Conservation (phyloP, 768 basidiomycete species). For the Tylopilus intermedius region DNA sequence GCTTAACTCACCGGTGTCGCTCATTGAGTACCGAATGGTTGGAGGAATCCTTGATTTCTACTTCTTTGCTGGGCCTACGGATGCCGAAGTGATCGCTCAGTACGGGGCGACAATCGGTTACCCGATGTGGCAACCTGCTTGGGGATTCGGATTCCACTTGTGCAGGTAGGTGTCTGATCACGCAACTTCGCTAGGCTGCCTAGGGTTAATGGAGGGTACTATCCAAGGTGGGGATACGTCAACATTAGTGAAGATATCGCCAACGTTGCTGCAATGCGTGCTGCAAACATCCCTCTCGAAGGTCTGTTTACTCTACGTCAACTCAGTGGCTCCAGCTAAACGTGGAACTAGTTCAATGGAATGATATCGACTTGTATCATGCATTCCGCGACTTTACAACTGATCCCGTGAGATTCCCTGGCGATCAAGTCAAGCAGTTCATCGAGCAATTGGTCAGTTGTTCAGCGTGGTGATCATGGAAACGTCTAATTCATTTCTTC, state of each 20-base stretch:
- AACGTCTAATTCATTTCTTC: slow-evolving; percentile 2
- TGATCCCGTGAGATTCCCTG: slow-evolving; percentile 61
- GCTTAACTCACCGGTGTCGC: slow-evolving; percentile 46
- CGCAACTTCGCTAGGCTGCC: background rate
- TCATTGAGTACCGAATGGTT: slow-evolving; percentile 68
- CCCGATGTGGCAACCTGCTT: slow-evolving; percentile 67
- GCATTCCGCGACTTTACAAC: slow-evolving; percentile 64
- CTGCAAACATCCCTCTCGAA: slow-evolving; percentile 74
- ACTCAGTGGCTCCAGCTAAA: background rate
- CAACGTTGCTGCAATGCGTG: slow-evolving; percentile 54
- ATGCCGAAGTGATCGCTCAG: slow-evolving; percentile 61
- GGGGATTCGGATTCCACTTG: slow-evolving; percentile 77
- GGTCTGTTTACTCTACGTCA: slow-evolving; percentile 30
- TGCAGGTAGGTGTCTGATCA: slow-evolving; percentile 41
- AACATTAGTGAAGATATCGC: slow-evolving; percentile 53
- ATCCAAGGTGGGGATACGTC: slow-evolving; percentile 40
- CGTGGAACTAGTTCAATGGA: slow-evolving; percentile 58
- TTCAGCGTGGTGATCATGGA: background rate
- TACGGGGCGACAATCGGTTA: slow-evolving; percentile 63
- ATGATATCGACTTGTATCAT: slow-evolving; percentile 72
- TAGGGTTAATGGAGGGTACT: background rate
- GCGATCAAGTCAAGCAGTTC: slow-evolving; percentile 19
- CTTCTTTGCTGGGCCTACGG: slow-evolving; percentile 56
- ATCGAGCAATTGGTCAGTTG: slow-evolving; percentile 51
- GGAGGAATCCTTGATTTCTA: slow-evolving; percentile 78